Evolutionary conservation across 2,329 filamentous ascomycete species (phyloP), one percentile per base, ranked within the genome.

Genomic region (Colletotrichum scovillei): DNA sequence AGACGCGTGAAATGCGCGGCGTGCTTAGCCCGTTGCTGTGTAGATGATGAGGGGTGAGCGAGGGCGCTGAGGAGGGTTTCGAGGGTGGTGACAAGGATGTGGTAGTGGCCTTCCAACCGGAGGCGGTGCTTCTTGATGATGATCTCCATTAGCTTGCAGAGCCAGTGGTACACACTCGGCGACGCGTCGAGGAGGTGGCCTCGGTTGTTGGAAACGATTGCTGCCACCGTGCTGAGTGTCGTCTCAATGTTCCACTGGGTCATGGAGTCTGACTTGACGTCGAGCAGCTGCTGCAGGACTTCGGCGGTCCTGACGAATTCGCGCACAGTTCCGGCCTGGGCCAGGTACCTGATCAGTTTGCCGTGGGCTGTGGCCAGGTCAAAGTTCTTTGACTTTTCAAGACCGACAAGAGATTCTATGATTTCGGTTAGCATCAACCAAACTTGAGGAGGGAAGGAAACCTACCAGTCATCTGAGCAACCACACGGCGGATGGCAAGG

Each of bases 31-130:
- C 79, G 79, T 53, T 28, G 22, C 28, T 28, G 22, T 30, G 52
- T 9, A 42, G 63, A 26, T 4, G 68, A 79, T 7, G 84, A 81
- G 12, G 84, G 80, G 2, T 82, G 77, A 42, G 92, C 82, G 22
- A 92, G 85, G 46, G 85, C 84, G 26, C 82, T 82, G 46, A 92
- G 84, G n/a, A 92, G 86, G 4, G 86, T 81, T 76, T 91, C 88
- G 71, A 92, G 81, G 2, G 86, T 81, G 46, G 85, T 81, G 59
- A 91, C 81, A 5, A 92, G 83, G 57, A 92, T 81, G 77, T 91
- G 90, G 76, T 90, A 90, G 74, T 91, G 90, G 2, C 90, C 90
- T 76, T 91, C 88, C 1, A 92, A 83, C 11, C 91, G 89, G 56
- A 90, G 84, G 5, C 91, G 85, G 79, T 92, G 89, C 60, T 89